Evolutionary conservation across 2,329 filamentous ascomycete species (phyloP), one percentile per base, ranked within the genome.

Genomic region (Penicillium oxalicum): DNA sequence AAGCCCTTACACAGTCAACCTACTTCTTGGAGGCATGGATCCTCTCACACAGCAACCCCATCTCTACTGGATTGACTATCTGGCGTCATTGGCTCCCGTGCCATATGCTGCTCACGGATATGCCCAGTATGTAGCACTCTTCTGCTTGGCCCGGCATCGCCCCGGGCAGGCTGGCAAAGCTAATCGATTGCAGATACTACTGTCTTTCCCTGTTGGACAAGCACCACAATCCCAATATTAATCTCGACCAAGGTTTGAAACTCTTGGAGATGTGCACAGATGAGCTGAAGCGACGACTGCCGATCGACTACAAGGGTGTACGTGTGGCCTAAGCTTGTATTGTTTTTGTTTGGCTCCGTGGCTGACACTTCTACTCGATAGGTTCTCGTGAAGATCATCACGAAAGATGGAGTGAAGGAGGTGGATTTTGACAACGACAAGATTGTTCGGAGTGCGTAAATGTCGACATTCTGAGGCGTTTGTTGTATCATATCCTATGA

Each of bases 71-170:
- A 80, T 96, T 62, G 91, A 98, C 70, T 97, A 97, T 74, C 82
- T 98, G 65, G 93, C 91, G 57, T 85, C 91, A 53, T 75, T 91
- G 67, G 91, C 90, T 4, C 81, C 87, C 29, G 77, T 98, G 41
- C 93, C 93, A 48, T 98, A 98, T 68, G 94, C 93, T 42, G 93
- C 93, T 52, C 94, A 98, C 64, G 93, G 93, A 61, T 98, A 98
- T 74, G 93, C 93, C 61, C 93, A 98, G 86, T 90, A 84, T 53
- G 86, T 71, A 51, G 26, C 32, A 26, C 38, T 26, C 32, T 25
- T 34, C 24, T 32, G 27, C 26, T 24, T 6, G 47, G 24, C 29
- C 26, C 39, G 25, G 9, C 7, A 24, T 13, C 35, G 25, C 18
- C 35, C 36, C 36, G 32, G 24, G 27, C 29, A 27, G 49, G 43